Conservation (phyloP, 371 early-diverging fungal genomes). For the Smittium mucronatum region DNA sequence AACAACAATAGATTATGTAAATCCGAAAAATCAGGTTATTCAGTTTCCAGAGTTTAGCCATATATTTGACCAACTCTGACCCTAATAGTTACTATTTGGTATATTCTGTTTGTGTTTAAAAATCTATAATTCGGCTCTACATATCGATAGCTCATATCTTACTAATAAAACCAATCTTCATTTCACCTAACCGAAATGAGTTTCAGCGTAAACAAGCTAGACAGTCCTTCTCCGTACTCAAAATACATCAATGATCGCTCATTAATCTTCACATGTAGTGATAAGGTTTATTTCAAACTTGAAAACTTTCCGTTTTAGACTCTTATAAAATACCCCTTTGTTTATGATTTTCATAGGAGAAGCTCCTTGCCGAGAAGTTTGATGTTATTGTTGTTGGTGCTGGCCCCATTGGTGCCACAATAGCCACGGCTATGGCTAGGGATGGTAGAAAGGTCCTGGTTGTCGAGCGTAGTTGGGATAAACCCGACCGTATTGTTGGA, state of each 20-base stretch:
- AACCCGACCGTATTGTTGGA: constrained; percentile 93
- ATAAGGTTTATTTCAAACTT: constrained; percentile 22
- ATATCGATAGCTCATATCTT: too few species aligned
- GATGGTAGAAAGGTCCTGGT: constrained; percentile 37
- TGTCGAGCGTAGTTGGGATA: constrained; percentile 65
- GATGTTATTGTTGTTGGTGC: constrained; percentile 82
- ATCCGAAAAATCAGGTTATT: too few species aligned
- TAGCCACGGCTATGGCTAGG: constrained; percentile 43
- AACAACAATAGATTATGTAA: too few species aligned
- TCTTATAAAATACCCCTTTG: constrained; percentile 7
- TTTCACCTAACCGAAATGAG: too few species aligned
- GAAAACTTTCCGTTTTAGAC: constrained; percentile 18
- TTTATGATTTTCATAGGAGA: not conserved
- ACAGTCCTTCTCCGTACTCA: not conserved
- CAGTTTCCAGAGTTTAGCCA: too few species aligned
- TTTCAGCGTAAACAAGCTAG: constrained; percentile 4
- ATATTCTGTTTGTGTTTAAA: too few species aligned
- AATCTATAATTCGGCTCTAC: too few species aligned
- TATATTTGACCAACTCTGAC: too few species aligned
- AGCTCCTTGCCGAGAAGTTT: constrained; percentile 22
- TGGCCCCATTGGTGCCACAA: constrained; percentile 76
- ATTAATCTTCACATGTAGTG: not conserved
- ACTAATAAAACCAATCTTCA: too few species aligned
- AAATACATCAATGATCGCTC: constrained; percentile 5
- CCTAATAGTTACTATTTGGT: too few species aligned